These are phyloP conservation scores for Coemansia reversa DNA, from an alignment of 192 early-diverging fungal genomes.

Conservation along the genomic window DNA sequence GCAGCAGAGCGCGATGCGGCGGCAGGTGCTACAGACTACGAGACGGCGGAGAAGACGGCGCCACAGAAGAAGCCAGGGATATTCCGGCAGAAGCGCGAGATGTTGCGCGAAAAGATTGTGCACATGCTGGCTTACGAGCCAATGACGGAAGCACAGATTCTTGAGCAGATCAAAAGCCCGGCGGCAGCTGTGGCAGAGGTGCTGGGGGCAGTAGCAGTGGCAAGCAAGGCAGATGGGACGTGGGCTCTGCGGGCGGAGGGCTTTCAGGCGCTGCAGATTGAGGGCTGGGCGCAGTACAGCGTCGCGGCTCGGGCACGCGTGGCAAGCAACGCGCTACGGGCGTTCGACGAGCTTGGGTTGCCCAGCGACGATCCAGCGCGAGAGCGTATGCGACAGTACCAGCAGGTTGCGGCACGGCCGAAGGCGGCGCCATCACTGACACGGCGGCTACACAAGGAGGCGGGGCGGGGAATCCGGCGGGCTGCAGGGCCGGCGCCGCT, in stretches of 20 bases:
- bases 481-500: conserved; percentile 8
- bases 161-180: conserved; percentile 24
- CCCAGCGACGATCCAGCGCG: conserved; percentile 54
- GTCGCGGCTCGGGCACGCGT: conserved; percentile 39
- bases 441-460: conserved; percentile 15
- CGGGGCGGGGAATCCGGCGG: conserved; percentile 5
- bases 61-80: conserved; percentile 53
- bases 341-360: conserved; percentile 57
- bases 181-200: conserved; percentile 18
- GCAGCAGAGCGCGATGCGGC: not conserved
- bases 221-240: conserved; percentile 12
- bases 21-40: not conserved
- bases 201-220: conserved; percentile 9
- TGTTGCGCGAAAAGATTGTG: conserved; percentile 33
- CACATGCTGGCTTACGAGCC: conserved; percentile 36
- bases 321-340: conserved; percentile 44
- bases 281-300: conserved; percentile 56
- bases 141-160: conserved; percentile 12
- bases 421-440: conserved; percentile 32
- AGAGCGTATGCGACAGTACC: conserved; percentile 14
- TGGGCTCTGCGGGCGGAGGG: conserved; percentile 54
- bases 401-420: conserved; percentile 20
- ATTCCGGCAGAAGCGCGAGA: conserved; percentile 38
- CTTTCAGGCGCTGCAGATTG: conserved; percentile 56
- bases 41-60: not conserved